Evolutionary conservation across 148 eudicot genomes (phyloP).

Genomic region (Rhododendron simsii): DNA sequence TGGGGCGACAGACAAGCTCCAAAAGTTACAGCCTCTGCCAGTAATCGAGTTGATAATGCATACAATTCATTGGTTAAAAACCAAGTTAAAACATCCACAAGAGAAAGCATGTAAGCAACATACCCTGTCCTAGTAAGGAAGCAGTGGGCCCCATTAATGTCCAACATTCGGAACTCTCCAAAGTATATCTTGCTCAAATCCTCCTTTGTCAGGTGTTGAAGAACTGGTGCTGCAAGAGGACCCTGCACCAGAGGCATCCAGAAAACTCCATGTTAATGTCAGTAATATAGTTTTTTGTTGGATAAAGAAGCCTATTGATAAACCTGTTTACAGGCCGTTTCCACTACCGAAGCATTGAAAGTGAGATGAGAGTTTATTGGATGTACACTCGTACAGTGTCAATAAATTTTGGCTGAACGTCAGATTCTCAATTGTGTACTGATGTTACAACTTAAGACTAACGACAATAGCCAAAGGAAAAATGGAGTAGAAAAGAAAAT

Average conservation of each 20-base stretch:
- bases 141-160: slow-evolving; percentile 73
- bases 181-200: slow-evolving; percentile 94
- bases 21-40: not conserved
- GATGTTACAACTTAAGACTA: not conserved
- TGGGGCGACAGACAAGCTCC: not conserved
- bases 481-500: not conserved
- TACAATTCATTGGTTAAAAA: not conserved
- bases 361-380: not conserved
- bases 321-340: not conserved
- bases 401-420: not conserved
- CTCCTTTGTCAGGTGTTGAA: slow-evolving; percentile 78
- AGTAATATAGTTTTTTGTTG: not conserved
- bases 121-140: slow-evolving; percentile 97
- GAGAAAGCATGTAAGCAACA: slow-evolving; percentile 7
- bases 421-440: not conserved
- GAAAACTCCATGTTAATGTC: slow-evolving; percentile 9
- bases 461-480: not conserved
- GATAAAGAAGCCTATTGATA: not conserved
- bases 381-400: not conserved
- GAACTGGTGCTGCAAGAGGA: slow-evolving; percentile 91
- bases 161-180: slow-evolving; percentile 61
- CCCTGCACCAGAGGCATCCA: slow-evolving; percentile 54
- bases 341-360: not conserved
- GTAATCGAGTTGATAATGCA: not conserved
- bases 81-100: not conserved